These are phyloP conservation scores for Aspergillus pseudotamarii DNA, from an alignment of 2,329 filamentous ascomycete species.

Conservation along the genomic window DNA sequence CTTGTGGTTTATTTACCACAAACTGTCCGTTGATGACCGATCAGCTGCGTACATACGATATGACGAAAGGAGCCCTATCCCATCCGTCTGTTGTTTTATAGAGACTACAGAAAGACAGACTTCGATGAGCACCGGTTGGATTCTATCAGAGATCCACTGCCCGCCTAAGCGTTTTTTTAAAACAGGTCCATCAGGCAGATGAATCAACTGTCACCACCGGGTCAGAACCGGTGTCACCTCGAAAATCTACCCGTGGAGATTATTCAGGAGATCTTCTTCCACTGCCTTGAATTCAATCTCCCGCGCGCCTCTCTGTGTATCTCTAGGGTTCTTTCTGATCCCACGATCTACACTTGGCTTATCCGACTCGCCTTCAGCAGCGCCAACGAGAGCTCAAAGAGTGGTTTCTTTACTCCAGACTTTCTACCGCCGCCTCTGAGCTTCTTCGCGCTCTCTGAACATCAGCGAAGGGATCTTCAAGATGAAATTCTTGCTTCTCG, in stretches of 20 bases:
- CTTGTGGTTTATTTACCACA: background rate
- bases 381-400: constrained; percentile 32
- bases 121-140: background rate
- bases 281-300: constrained; percentile 51
- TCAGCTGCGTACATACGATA: background rate
- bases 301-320: constrained; percentile 48
- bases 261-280: constrained; percentile 55
- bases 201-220: constrained; percentile 13
- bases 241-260: constrained; percentile 53
- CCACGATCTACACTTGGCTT: constrained; percentile 47
- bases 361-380: constrained; percentile 48
- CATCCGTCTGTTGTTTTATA: background rate
- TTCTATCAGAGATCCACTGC: background rate
- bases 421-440: constrained; percentile 43
- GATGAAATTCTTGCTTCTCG: constrained; percentile 39
- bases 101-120: background rate
- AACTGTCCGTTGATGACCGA: background rate
- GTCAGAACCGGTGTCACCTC: constrained; percentile 32
- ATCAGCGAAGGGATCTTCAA: constrained; percentile 39
- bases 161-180: background rate
- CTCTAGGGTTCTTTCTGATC: constrained; percentile 42
- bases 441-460: constrained; percentile 33
- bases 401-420: constrained; percentile 39
- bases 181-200: constrained; percentile 17
- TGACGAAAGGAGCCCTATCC: background rate